Conservation (phyloP, 2,329 filamentous ascomycete species). For the Penicillium sp. region DNA sequence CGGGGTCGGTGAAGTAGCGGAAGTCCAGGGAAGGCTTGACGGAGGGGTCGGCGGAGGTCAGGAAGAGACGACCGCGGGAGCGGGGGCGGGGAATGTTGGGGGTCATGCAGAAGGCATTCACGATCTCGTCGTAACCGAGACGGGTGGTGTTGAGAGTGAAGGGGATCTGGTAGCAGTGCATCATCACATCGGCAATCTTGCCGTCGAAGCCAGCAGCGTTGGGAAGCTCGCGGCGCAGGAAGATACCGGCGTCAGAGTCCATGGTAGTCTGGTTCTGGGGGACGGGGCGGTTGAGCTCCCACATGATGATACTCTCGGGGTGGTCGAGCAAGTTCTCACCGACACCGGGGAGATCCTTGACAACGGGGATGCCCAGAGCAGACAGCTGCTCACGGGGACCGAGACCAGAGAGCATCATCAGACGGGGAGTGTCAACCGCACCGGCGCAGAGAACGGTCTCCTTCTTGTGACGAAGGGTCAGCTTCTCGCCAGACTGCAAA, state of each 20-base stretch:
- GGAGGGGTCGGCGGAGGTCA: constrained; percentile 71
- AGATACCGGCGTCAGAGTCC: constrained; percentile 87
- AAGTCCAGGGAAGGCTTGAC: constrained; percentile 85
- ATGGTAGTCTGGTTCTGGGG: constrained; percentile 82
- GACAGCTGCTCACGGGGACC: constrained; percentile 55
- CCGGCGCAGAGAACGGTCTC: constrained; percentile 82
- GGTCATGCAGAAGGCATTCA: constrained; percentile 89
- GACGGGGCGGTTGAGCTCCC: constrained; percentile 79
- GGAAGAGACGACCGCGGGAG: constrained; percentile 74
- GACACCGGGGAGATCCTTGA: constrained; percentile 62
- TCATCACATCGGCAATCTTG: constrained; percentile 83
- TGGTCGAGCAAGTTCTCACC: constrained; percentile 67
- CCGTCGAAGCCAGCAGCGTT: constrained; percentile 71
- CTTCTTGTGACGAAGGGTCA: constrained; percentile 60
- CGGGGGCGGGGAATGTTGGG: constrained; percentile 85
- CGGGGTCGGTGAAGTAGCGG: constrained; percentile 84
- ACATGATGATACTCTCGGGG: constrained; percentile 67
- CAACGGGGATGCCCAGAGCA: constrained; percentile 58
- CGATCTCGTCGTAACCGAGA: constrained; percentile 70
- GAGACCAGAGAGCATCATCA: constrained; percentile 57
- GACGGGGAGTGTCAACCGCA: constrained; percentile 76
- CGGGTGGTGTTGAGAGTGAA: constrained; percentile 84
- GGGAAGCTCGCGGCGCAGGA: constrained; percentile 74
- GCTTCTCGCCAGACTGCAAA: constrained; percentile 60
- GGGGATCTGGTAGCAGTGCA: constrained; percentile 96